A percentile compares a stretch with the other conserved stretches of the same genome.
Conservation (phyloP, 2,329 filamentous ascomycete species). For the Elsinoe necatrix region DNA sequence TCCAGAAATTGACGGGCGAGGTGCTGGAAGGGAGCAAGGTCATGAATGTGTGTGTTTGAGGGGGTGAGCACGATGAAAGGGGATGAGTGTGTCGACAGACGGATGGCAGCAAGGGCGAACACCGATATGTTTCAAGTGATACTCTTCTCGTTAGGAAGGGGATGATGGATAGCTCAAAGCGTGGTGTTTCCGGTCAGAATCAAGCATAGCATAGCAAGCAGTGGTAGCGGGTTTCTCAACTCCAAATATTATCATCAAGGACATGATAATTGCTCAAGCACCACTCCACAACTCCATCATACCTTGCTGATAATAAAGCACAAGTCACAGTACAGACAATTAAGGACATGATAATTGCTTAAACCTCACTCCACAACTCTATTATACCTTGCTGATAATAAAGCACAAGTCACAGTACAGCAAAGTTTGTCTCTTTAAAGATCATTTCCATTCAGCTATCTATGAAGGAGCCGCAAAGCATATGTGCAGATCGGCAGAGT, state of each 20-base stretch:
- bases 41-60: neutral
- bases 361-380: no score
- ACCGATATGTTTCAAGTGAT: no score
- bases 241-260: neutral
- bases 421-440: neutral
- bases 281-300: no score
- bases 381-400: no score
- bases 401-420: neutral
- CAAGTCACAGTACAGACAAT: neutral
- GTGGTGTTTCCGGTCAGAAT: neutral
- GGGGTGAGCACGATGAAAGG: neutral
- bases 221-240: neutral
- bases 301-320: neutral
- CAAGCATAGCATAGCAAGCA: neutral
- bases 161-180: neutral
- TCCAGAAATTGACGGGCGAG: slow-evolving; percentile 11
- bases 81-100: neutral
- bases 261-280: neutral
- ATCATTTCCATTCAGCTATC: neutral
- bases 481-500: neutral
- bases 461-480: neutral
- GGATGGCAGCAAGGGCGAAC: no score
- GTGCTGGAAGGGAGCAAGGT: neutral
- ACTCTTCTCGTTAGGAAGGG: neutral
- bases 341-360: neutral